phyloP scores from a whole-genome alignment of 1,284 basidiomycete genomes.

The Ceratobasidium sp. region DNA sequence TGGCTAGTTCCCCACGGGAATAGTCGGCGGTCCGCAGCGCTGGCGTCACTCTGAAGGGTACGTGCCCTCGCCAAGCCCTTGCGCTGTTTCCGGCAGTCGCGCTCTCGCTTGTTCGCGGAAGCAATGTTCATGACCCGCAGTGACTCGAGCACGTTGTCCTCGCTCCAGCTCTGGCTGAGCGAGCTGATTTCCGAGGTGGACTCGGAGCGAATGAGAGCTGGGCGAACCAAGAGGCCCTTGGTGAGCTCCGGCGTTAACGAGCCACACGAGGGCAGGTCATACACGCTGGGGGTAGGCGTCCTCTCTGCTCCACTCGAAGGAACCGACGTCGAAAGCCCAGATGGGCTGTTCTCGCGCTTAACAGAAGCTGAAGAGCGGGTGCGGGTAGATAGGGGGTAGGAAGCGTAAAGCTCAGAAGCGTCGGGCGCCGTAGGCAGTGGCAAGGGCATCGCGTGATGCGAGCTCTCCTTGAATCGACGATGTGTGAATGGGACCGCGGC shows the following conservation, averaged over 20 bases:
- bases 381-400: conserved; percentile 31
- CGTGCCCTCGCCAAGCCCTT: conserved; percentile 12
- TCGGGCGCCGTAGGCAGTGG: conserved; percentile 36
- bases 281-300: conserved; percentile 37
- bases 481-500: conserved; percentile 37
- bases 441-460: conserved; percentile 34
- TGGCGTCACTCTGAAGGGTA: background rate
- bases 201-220: conserved; percentile 36
- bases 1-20: conserved; percentile 21
- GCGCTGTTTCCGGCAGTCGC: conserved; percentile 24
- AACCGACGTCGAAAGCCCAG: conserved; percentile 20
- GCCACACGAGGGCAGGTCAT: conserved; percentile 24
- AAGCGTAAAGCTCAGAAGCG: conserved; percentile 35
- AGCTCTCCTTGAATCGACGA: conserved; percentile 42
- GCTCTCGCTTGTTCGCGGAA: conserved; percentile 8
- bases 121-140: conserved; percentile 15
- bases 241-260: conserved; percentile 29
- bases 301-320: conserved; percentile 25
- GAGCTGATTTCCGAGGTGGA: conserved; percentile 1
- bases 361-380: conserved; percentile 28
- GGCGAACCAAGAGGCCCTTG: conserved; percentile 35
- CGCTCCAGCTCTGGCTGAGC: conserved; percentile 17
- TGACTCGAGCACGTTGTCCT: conserved; percentile 34
- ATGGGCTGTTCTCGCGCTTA: conserved; percentile 16
- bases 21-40: conserved; percentile 12